These are phyloP conservation scores for Mortierella sp. DNA, from an alignment of 371 early-diverging fungal genomes.

Conservation along the genomic window DNA sequence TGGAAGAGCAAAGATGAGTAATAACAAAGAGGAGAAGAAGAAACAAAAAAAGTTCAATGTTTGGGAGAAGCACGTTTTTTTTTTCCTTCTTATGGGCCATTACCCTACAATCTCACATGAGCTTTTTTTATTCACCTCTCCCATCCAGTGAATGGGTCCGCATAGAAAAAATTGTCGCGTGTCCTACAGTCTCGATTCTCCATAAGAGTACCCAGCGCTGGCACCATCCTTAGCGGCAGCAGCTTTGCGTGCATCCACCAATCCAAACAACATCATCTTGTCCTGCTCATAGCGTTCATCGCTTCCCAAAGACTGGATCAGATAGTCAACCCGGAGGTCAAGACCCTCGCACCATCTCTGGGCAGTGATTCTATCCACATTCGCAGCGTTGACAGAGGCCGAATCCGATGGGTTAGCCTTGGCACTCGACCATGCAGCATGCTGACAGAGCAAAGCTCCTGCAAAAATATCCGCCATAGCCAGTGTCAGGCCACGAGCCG, in stretches of 20 bases:
- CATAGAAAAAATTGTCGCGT: not conserved
- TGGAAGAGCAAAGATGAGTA: not conserved
- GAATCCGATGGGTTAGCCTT: slow-evolving; percentile 14
- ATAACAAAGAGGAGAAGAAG: not conserved
- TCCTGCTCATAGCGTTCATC: slow-evolving; percentile 41
- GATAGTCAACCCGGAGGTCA: slow-evolving; percentile 39
- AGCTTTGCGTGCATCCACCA: slow-evolving; percentile 25
- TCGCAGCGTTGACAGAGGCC: slow-evolving; percentile 19
- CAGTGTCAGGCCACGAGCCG: slow-evolving; percentile 62
- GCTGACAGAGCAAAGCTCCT: slow-evolving; percentile 60
- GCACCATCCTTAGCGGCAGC: not conserved
- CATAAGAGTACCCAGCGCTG: slow-evolving; percentile 7
- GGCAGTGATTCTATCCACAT: slow-evolving; percentile 35
- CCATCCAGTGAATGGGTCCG: not conserved
- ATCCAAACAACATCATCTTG: slow-evolving; percentile 37
- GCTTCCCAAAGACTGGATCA: slow-evolving; percentile 36
- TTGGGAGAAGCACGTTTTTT: not conserved
- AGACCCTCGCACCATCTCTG: slow-evolving; percentile 49
- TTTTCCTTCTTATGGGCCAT: too few species aligned
- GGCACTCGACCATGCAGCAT: slow-evolving; percentile 61
- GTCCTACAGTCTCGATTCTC: slow-evolving; percentile 29
- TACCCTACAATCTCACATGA: too few species aligned
- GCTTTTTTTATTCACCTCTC: not conserved
- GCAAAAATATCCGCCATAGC: slow-evolving; percentile 61
- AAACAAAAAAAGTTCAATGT: not conserved